phyloP scores from a whole-genome alignment of 352 stramenopile species.

The Phytophthora macrochlamydospora region DNA sequence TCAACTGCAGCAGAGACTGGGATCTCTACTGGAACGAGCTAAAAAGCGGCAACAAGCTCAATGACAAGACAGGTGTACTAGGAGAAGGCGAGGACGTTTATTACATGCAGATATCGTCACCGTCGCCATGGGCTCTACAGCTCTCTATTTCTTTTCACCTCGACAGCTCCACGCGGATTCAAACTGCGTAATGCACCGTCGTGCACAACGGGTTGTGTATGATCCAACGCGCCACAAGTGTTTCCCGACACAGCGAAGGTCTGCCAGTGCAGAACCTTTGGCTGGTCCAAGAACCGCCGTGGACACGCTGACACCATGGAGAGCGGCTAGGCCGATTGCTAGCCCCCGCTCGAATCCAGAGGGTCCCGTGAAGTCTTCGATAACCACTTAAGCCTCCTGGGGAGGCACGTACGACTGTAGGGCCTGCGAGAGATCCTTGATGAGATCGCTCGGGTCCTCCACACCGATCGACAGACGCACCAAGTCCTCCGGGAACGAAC shows the following conservation, averaged over 20 bases:
- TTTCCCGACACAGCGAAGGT: conserved; percentile 25
- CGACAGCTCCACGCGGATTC: conserved; percentile 30
- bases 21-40: conserved; percentile 42
- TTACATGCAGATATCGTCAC: conserved; percentile 15
- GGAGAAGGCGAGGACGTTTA: conserved; percentile 13
- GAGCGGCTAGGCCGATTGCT: conserved; percentile 26
- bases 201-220: conserved; percentile 29
- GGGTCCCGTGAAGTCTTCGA: conserved; percentile 19
- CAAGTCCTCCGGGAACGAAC: conserved; percentile 93
- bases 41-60: conserved; percentile 33
- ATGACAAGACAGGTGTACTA: conserved; percentile 1
- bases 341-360: conserved; percentile 42
- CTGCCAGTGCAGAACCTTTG: conserved; percentile 19
- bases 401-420: conserved; percentile 80
- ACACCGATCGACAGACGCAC: conserved; percentile 95
- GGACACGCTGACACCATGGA: conserved; percentile 39
- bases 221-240: conserved; percentile 31
- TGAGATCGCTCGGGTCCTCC: conserved; percentile 94
- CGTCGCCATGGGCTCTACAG: neutral
- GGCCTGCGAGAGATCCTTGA: conserved; percentile 92
- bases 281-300: conserved; percentile 3
- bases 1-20: conserved; percentile 39
- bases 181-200: conserved; percentile 41
- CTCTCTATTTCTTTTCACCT: conserved; percentile 14
- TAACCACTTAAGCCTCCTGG: conserved; percentile 18